Conservation (phyloP, 2,329 filamentous ascomycete genomes). For the Ceratocystis colombiana region DNA sequence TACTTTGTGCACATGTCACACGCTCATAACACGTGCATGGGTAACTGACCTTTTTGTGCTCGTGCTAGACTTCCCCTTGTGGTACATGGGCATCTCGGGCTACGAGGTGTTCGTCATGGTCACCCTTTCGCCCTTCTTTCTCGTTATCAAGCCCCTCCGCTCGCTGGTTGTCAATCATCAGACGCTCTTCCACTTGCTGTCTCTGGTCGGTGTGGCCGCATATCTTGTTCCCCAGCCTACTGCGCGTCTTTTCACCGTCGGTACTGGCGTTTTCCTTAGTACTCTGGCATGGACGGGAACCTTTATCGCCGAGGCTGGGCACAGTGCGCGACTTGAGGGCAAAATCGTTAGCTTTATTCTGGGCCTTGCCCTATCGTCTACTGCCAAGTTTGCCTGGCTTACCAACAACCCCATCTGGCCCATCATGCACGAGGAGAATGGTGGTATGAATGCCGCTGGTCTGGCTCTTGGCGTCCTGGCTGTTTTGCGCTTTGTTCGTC, state of each 20-base stretch:
- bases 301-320: slow-evolving; percentile 65
- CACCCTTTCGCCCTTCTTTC: slow-evolving; percentile 68
- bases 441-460: slow-evolving; percentile 83
- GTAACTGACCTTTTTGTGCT: background rate
- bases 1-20: background rate
- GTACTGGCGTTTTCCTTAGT: slow-evolving; percentile 68
- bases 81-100: slow-evolving; percentile 98
- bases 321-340: slow-evolving; percentile 66
- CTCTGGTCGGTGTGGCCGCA: slow-evolving; percentile 66
- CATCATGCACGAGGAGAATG: slow-evolving; percentile 78
- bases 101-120: slow-evolving; percentile 85
- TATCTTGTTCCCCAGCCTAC: slow-evolving; percentile 66
- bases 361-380: slow-evolving; percentile 73
- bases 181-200: slow-evolving; percentile 62
- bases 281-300: slow-evolving; percentile 78
- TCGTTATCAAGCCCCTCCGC: slow-evolving; percentile 61
- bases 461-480: slow-evolving; percentile 66
- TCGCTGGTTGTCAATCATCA: slow-evolving; percentile 58
- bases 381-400: slow-evolving; percentile 84
- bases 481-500: slow-evolving; percentile 63
- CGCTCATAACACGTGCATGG: background rate
- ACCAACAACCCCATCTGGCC: slow-evolving; percentile 98
- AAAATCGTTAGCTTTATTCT: slow-evolving; percentile 71
- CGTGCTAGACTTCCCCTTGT: slow-evolving; percentile 73
- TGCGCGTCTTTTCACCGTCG: slow-evolving; percentile 67